Conservation (phyloP, 192 early-diverging fungal species). For the Podila clonocystis region DNA sequence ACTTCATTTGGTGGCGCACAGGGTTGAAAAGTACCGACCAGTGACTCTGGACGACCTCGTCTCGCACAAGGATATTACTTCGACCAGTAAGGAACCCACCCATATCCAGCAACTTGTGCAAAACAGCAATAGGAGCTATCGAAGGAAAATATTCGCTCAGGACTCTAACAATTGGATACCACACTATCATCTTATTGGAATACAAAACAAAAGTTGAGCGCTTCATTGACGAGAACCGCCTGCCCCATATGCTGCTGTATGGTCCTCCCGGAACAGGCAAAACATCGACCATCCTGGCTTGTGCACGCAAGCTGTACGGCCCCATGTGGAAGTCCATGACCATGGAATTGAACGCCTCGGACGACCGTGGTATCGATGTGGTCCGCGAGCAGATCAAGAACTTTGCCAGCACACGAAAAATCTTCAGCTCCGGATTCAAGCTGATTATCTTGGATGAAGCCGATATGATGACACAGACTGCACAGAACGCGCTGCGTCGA, state of each 20-base stretch:
- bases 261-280: conserved; percentile 98
- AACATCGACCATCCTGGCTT: conserved; percentile 96
- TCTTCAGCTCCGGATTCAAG: conserved; percentile 94
- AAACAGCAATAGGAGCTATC: neutral
- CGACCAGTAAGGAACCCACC: conserved; percentile 69
- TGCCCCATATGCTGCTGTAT: conserved; percentile 98
- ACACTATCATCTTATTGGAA: too few species aligned
- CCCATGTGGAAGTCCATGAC: conserved; percentile 87
- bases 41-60: conserved; percentile 90
- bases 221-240: conserved; percentile 91
- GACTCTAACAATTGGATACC: too few species aligned
- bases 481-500: conserved; percentile 93
- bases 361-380: conserved; percentile 98
- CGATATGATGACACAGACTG: conserved; percentile 94
- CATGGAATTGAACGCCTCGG: conserved; percentile 98
- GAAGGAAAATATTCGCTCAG: too few species aligned
- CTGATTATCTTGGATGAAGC: conserved; percentile 98
- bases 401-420: conserved; percentile 95
- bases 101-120: too few species aligned
- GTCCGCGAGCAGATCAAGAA: conserved; percentile 98
- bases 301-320: conserved; percentile 90
- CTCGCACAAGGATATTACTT: conserved; percentile 91
- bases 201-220: conserved; percentile 67
- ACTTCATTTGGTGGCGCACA: conserved; percentile 16
- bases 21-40: conserved; percentile 99